These are phyloP conservation scores for Cladobotryum protrusum DNA, from an alignment of 2,329 filamentous ascomycete genomes.

Conservation along the genomic window DNA sequence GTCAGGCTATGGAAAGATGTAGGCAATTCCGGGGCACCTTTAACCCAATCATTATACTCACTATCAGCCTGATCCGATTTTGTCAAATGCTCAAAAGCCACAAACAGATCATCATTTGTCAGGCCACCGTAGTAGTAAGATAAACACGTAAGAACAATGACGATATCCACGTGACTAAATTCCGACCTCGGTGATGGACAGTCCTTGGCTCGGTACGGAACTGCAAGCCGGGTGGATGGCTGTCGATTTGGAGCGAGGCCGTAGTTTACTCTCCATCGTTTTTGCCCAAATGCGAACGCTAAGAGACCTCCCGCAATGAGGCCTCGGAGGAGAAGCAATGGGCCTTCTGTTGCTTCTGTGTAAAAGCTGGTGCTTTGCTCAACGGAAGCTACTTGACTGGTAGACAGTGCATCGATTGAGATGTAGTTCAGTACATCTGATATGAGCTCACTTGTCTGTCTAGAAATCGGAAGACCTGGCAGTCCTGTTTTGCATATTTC, in stretches of 20 bases:
- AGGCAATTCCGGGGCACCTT: constrained; percentile 27
- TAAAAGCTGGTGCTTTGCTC: constrained; percentile 33
- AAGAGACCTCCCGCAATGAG: constrained; percentile 52
- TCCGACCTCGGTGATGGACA: constrained; percentile 49
- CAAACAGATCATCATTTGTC: constrained; percentile 40
- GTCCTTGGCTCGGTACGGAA: constrained; percentile 57
- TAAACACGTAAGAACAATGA: constrained; percentile 49
- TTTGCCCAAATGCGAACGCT: constrained; percentile 45
- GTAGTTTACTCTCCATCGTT: constrained; percentile 61
- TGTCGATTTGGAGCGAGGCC: constrained; percentile 42
- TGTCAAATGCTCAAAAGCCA: constrained; percentile 40
- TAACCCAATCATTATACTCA: constrained; percentile 47
- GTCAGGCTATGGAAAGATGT: constrained; percentile 33
- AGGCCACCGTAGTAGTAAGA: constrained; percentile 54
- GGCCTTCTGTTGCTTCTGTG: constrained; percentile 21
- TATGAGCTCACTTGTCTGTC: constrained; percentile 22
- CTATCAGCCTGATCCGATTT: constrained; percentile 44
- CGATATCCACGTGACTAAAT: constrained; percentile 56
- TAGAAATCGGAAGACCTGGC: constrained; percentile 34
- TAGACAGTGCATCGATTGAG: constrained; percentile 23
- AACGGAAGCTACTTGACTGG: constrained; percentile 26
- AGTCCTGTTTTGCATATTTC: constrained; percentile 39
- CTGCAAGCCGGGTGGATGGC: constrained; percentile 42
- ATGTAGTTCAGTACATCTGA: constrained; percentile 40
- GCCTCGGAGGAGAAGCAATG: constrained; percentile 46